Evolutionary conservation across 169 alveolate species (phyloP).

Genomic region (Theileria luwenshuni): DNA sequence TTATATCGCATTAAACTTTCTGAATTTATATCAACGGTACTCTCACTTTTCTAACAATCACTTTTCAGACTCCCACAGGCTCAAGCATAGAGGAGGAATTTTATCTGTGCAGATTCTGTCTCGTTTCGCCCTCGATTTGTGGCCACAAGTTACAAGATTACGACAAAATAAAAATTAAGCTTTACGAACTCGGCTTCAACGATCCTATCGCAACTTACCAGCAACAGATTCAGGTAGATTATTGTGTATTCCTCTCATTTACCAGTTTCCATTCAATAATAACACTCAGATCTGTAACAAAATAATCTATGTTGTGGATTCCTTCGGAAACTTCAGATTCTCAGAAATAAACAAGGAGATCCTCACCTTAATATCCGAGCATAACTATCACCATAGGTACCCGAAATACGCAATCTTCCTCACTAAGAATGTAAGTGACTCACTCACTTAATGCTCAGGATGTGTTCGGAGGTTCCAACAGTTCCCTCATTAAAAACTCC

Average conservation of each 20-base stretch:
- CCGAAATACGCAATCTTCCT: conserved; percentile 61
- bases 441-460: conserved; percentile 11
- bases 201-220: conserved; percentile 26
- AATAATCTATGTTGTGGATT: conserved; percentile 29
- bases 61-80: conserved; percentile 36
- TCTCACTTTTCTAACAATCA: background rate
- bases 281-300: conserved; percentile 22
- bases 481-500: background rate
- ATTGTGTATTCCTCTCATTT: background rate
- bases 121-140: conserved; percentile 27
- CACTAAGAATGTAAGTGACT: conserved; percentile 44
- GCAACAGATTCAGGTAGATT: conserved; percentile 27
- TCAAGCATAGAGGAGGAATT: conserved; percentile 51
- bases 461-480: conserved; percentile 19
- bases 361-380: conserved; percentile 47
- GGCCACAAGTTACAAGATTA: conserved; percentile 26
- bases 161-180: conserved; percentile 26
- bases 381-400: conserved; percentile 47
- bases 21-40: conserved; percentile 59
- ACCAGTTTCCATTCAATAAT: background rate
- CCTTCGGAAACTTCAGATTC: conserved; percentile 22
- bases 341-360: conserved; percentile 21
- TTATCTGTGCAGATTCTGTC: conserved; percentile 36
- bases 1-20: conserved; percentile 64
- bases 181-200: conserved; percentile 30